phyloP scores from a whole-genome alignment of 768 basidiomycete species.

The Favolaschia claudopus region DNA sequence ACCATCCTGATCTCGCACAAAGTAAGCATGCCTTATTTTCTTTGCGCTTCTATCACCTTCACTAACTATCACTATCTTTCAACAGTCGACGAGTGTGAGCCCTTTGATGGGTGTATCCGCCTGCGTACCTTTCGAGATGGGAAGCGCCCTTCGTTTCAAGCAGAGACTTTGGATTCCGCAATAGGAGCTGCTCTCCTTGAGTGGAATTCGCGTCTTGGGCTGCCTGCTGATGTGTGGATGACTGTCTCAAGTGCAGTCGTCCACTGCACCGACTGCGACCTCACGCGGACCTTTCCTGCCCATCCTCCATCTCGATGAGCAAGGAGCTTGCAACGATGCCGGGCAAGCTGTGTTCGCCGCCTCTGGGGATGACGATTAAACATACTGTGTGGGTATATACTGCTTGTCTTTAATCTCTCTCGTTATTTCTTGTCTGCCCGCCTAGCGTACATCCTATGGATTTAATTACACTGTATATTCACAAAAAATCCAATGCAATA shows the following conservation, averaged over 20 bases:
- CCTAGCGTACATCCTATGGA: too few species aligned
- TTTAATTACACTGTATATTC: too few species aligned
- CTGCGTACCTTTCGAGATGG: neutral
- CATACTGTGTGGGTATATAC: too few species aligned
- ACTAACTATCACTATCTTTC: neutral
- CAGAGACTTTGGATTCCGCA: neutral
- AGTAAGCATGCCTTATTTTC: neutral
- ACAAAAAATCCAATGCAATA: too few species aligned
- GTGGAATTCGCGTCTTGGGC: slow-evolving; percentile 7
- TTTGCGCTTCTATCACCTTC: neutral
- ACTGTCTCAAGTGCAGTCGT: neutral
- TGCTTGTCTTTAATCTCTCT: too few species aligned
- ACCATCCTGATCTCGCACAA: neutral
- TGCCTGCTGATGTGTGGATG: slow-evolving; percentile 13
- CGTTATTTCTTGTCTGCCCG: too few species aligned
- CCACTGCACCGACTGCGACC: neutral
- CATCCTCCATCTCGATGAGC: neutral
- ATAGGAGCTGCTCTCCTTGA: neutral
- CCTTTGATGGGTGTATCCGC: neutral
- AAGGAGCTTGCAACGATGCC: neutral
- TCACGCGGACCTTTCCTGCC: neutral
- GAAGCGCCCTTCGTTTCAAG: neutral
- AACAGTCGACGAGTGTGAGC: neutral
- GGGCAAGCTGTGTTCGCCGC: too few species aligned
- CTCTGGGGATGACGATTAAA: too few species aligned